Evolutionary conservation across 83 land plant species (phyloP).

Genomic region (Thuja plicata): DNA sequence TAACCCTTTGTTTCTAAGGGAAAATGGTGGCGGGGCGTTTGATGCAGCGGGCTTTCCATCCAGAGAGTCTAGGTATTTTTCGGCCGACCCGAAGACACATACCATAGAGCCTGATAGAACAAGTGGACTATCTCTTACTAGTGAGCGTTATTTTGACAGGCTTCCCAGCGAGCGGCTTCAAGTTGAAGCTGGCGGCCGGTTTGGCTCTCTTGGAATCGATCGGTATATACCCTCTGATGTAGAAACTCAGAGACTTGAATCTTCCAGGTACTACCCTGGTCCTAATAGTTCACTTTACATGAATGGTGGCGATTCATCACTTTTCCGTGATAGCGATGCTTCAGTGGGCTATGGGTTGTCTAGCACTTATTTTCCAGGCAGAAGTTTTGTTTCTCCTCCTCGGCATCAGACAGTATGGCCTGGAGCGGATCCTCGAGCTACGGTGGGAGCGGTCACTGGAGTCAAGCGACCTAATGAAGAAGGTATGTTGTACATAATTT

Average conservation of each 20-base stretch:
- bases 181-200: background rate
- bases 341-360: background rate
- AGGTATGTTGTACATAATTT: background rate
- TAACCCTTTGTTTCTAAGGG: background rate
- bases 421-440: conserved; percentile 1
- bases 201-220: background rate
- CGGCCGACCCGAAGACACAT: background rate
- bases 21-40: background rate
- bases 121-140: background rate
- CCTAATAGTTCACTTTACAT: background rate
- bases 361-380: background rate
- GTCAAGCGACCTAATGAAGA: conserved; percentile 9
- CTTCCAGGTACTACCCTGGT: background rate
- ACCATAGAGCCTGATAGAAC: background rate
- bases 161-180: background rate
- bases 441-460: background rate
- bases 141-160: background rate
- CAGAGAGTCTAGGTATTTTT: conserved; percentile 1
- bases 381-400: conserved; percentile 1
- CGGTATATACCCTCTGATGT: background rate
- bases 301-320: background rate
- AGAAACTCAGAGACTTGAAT: background rate
- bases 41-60: background rate
- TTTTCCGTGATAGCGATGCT: background rate
- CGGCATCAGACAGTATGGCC: background rate